Base-by-base conservation (phyloP, 768 basidiomycete genomes). In the Lactifluus piperatus region DNA sequence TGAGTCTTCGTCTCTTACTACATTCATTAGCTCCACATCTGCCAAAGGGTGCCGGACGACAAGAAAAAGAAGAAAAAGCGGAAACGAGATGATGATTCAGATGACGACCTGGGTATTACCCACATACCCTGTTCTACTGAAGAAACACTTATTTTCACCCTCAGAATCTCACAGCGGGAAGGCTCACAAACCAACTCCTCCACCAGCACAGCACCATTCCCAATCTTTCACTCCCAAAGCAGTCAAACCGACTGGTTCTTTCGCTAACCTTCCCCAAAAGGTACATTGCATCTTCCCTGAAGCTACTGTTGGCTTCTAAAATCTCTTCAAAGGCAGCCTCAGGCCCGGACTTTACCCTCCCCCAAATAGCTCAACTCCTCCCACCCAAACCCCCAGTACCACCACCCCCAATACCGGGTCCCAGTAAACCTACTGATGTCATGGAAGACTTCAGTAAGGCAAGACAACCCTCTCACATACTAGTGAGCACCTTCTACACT, bases 11-110 rank as follows among this genome's bases (percentile, higher is more conserved):
- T 47, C 32, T 54, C 32, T 54, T 49, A 18, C 48, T 58, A n/a
- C 22, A 14, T 36, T 6, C 50, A 60, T 41, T 63, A 46, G 59
- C 48, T 47, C 55, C 32, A 45, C 41, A 54, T 53, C 43, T 32
- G 26, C 27, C 44, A 20, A 49, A 76, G 73, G 56, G 51, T 68
- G 52, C 62, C 70, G 11, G 79, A 83, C 13, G 86, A 87, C 29
- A 87, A 85, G 75, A 70, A 87, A 73, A 88, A 86, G 76, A 89
- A 88, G 74, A 89, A 90, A 74, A 91, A 91, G 68, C 86, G 89
- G 71, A 89, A 87, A 78, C 80, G 86, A 56, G 88, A 88, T 39
- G 75, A 78, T 39, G 83, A 83, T n/a, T 86, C 85, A 64, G 88
- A 90, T 63, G 70, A 74, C 32, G 88, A 90, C 66, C 76, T 75